Conservation (phyloP, 257 asterid species). For the Plantago ovata region DNA sequence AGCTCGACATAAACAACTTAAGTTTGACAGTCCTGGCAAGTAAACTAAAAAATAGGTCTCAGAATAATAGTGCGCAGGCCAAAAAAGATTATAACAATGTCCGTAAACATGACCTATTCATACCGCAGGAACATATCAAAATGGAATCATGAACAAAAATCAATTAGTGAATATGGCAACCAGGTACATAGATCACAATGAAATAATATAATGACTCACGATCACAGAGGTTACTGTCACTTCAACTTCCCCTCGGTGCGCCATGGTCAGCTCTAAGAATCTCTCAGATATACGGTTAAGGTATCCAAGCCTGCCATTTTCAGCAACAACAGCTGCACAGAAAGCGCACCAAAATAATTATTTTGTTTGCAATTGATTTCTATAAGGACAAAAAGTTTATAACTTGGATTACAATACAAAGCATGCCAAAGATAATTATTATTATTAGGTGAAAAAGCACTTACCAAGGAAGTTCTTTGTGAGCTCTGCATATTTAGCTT, state of each 20-base stretch:
- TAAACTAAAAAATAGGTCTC: too few species aligned
- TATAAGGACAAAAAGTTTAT: not conserved
- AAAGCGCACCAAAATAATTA: conserved; percentile 14
- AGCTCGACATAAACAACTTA: too few species aligned
- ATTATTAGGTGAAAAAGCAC: not conserved
- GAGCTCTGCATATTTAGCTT: conserved; percentile 59
- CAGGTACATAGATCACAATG: conserved; percentile 8
- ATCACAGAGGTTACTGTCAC: conserved; percentile 82
- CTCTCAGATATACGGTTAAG: conserved; percentile 37
- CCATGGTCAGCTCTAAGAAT: conserved; percentile 23
- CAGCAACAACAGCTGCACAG: conserved; percentile 62
- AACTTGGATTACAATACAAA: not conserved
- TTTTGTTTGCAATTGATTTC: conserved; percentile 3
- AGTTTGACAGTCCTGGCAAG: too few species aligned
- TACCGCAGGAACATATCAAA: not conserved
- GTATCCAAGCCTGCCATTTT: conserved; percentile 66
- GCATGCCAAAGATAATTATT: not conserved
- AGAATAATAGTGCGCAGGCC: too few species aligned
- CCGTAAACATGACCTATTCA: too few species aligned
- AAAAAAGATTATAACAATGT: too few species aligned
- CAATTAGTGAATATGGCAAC: not conserved
- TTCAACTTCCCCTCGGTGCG: conserved; percentile 82
- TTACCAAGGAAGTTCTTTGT: conserved; percentile 44
- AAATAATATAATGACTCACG: conserved; percentile 49
- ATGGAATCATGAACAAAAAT: not conserved